Evolutionary conservation across 768 basidiomycete species (phyloP).

Genomic region (Glaciozyma antarctica): DNA sequence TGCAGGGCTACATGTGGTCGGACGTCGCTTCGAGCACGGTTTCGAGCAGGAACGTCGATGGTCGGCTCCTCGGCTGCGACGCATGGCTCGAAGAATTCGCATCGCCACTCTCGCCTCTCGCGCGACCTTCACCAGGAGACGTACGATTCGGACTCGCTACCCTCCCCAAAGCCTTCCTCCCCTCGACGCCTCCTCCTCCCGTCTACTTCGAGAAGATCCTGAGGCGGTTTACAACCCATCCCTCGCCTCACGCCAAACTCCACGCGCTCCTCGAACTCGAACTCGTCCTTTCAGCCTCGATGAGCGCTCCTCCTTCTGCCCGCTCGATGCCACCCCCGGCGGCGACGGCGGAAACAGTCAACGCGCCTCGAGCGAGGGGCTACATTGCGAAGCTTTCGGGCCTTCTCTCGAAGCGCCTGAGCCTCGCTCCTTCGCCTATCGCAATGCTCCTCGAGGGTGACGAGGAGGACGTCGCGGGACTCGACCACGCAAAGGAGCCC

Average conservation of each 20-base stretch:
- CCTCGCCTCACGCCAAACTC: constrained; percentile 1
- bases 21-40: neutral
- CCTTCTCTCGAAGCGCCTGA: neutral
- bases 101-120: neutral
- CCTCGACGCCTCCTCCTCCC: neutral
- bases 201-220: neutral
- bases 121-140: neutral
- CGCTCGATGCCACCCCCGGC: neutral
- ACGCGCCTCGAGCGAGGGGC: neutral
- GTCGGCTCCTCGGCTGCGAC: constrained; percentile 3
- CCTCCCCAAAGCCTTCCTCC: neutral
- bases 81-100: constrained; percentile 4
- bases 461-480: neutral
- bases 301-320: neutral
- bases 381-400: neutral
- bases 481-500: neutral
- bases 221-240: neutral
- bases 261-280: neutral
- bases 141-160: neutral
- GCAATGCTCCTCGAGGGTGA: neutral
- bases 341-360: neutral
- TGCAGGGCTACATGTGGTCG: neutral
- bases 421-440: constrained; percentile 2
- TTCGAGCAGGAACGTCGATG: neutral
- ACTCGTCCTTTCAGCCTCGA: neutral